phyloP scores from a whole-genome alignment of 768 basidiomycete species.

The Tulasnella sp. region DNA sequence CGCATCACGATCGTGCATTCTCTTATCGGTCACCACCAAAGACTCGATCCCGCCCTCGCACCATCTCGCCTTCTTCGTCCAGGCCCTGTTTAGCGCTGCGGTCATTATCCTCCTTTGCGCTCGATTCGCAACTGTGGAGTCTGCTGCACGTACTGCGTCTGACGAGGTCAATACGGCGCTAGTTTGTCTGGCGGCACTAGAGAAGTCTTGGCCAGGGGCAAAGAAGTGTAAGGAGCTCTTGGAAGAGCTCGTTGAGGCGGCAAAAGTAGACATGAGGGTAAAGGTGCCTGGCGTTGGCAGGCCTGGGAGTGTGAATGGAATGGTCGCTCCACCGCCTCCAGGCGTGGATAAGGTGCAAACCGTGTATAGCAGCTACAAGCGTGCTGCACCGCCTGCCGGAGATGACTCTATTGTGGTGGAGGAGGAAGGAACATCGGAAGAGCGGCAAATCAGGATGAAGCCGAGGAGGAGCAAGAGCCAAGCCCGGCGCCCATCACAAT shows the following conservation, averaged over 20 bases:
- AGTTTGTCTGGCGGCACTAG: slow-evolving; percentile 63
- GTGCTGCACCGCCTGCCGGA: slow-evolving; percentile 5
- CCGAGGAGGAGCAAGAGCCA: slow-evolving; percentile 2
- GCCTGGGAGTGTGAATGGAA: slow-evolving; percentile 9
- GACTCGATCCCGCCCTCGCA: slow-evolving; percentile 76
- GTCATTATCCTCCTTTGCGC: slow-evolving; percentile 77
- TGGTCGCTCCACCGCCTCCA: slow-evolving; percentile 1
- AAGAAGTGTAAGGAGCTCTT: slow-evolving; percentile 53
- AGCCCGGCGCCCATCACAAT: neutral
- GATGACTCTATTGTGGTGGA: neutral
- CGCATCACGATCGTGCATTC: slow-evolving; percentile 76
- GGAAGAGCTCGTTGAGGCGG: slow-evolving; percentile 19
- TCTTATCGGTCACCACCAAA: slow-evolving; percentile 73
- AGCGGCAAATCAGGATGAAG: slow-evolving; percentile 1
- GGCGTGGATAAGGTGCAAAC: slow-evolving; percentile 14
- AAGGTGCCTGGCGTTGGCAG: slow-evolving; percentile 13
- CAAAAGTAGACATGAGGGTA: slow-evolving; percentile 12
- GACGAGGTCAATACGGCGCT: slow-evolving; percentile 71
- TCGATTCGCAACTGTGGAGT: slow-evolving; percentile 65
- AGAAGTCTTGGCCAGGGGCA: slow-evolving; percentile 80
- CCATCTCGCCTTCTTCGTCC: slow-evolving; percentile 80
- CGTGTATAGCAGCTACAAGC: slow-evolving; percentile 14
- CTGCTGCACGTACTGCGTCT: slow-evolving; percentile 59
- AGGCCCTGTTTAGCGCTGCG: slow-evolving; percentile 79
- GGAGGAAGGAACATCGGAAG: neutral